These are phyloP conservation scores for Talaromyces funiculosus DNA, from an alignment of 2,329 filamentous ascomycete species.

Conservation along the genomic window DNA sequence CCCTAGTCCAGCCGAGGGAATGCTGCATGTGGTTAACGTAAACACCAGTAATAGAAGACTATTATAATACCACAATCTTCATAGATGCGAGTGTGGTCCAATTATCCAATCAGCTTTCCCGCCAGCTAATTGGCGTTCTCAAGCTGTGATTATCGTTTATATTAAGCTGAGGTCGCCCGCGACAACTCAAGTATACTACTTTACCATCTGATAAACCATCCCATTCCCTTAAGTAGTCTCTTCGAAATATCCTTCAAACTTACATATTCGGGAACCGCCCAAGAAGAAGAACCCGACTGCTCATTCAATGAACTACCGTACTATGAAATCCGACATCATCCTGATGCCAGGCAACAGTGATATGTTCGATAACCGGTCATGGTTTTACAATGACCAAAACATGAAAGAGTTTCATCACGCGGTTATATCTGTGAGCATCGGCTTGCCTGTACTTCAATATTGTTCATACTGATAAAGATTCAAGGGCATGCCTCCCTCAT, in stretches of 20 bases:
- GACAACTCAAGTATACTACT: not conserved
- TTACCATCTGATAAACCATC: not conserved
- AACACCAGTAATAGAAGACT: not conserved
- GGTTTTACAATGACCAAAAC: constrained; percentile 6
- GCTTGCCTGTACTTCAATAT: not conserved
- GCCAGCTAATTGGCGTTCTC: not conserved
- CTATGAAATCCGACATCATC: constrained; percentile 7
- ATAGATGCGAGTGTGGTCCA: not conserved
- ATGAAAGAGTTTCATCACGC: constrained; percentile 2
- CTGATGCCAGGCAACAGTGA: constrained; percentile 8
- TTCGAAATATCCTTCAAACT: not conserved
- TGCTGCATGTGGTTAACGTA: not conserved
- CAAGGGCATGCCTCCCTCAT: not conserved
- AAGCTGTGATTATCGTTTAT: not conserved
- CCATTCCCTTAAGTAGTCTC: not conserved
- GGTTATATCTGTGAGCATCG: not conserved
- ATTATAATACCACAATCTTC: not conserved
- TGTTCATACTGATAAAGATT: not conserved
- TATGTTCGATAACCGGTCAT: not conserved
- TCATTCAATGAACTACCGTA: constrained; percentile 1
- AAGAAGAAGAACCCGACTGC: too few relatives aligned
- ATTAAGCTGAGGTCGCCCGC: constrained; percentile 9
- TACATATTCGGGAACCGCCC: not conserved
- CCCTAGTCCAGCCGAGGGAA: not conserved
- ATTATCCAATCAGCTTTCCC: not conserved